phyloP scores from a whole-genome alignment of 2,329 filamentous ascomycete genomes.

The Eutypella sp. region DNA sequence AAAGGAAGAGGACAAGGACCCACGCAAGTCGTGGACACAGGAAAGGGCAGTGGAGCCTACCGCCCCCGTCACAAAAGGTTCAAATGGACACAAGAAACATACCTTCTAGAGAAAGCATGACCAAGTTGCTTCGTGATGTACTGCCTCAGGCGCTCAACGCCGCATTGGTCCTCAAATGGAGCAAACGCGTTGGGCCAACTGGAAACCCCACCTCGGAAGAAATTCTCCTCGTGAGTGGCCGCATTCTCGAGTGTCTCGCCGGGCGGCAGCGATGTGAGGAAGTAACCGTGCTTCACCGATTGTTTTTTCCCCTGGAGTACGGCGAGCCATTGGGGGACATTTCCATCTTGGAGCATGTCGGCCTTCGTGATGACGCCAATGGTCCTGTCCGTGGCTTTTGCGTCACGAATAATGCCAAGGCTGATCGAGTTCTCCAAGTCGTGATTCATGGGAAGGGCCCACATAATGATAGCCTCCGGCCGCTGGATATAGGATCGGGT shows the following conservation, averaged over 20 bases:
- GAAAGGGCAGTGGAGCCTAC: too few relatives aligned
- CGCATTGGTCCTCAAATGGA: constrained; percentile 43
- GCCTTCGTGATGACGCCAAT: constrained; percentile 83
- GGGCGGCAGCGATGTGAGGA: constrained; percentile 65
- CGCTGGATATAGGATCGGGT: constrained; percentile 66
- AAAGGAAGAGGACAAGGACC: too few relatives aligned
- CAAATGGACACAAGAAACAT: too few relatives aligned
- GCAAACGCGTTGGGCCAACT: constrained; percentile 47
- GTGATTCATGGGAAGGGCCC: constrained; percentile 71
- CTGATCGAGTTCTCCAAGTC: constrained; percentile 74
- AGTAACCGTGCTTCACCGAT: constrained; percentile 68
- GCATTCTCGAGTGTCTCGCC: constrained; percentile 48
- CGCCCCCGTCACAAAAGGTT: too few relatives aligned
- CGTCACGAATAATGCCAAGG: constrained; percentile 55
- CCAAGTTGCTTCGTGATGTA: constrained; percentile 50
- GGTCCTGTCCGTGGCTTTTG: constrained; percentile 54
- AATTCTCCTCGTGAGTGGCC: constrained; percentile 44
- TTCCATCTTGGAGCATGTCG: constrained; percentile 56
- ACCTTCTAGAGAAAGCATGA: constrained; percentile 47
- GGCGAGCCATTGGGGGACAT: constrained; percentile 52
- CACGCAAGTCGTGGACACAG: too few relatives aligned
- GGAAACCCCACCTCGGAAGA: constrained; percentile 40
- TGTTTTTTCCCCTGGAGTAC: constrained; percentile 62
- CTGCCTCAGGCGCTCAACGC: constrained; percentile 47
- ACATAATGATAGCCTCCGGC: constrained; percentile 67